These are phyloP conservation scores for Dipodascus albidus DNA, from an alignment of 805 yeast species.

Conservation along the genomic window DNA sequence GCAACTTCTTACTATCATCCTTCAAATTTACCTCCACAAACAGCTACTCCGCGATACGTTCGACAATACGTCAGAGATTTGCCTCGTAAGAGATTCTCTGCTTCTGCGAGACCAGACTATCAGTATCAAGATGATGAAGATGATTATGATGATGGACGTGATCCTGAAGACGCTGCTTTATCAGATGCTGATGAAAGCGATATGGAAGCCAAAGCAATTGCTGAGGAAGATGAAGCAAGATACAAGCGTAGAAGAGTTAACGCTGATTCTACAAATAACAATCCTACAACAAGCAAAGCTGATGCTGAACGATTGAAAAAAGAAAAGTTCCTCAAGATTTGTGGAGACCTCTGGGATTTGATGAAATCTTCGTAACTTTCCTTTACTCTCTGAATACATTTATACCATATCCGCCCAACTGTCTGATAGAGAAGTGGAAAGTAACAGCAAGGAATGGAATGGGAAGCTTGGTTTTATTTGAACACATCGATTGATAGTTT, in stretches of 20 bases:
- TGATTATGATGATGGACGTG: background rate
- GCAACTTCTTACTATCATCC: background rate
- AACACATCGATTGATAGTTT: background rate
- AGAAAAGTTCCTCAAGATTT: constrained; percentile 85
- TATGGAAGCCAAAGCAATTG: background rate
- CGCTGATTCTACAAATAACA: background rate
- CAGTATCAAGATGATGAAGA: background rate
- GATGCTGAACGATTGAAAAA: constrained; percentile 17
- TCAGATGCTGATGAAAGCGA: background rate
- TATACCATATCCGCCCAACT: too few species aligned
- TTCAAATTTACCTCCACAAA: background rate
- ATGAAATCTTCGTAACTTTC: background rate
- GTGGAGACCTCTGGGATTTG: constrained; percentile 42
- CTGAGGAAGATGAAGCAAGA: background rate
- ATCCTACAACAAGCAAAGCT: background rate
- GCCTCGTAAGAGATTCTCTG: background rate
- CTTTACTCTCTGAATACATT: too few species aligned
- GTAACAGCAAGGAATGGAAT: too few species aligned
- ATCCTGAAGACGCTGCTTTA: background rate
- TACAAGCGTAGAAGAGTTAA: background rate
- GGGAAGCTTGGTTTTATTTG: too few species aligned
- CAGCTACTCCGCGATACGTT: background rate
- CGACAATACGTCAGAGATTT: background rate
- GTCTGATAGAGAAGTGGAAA: background rate
- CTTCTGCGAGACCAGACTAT: background rate